Base-by-base conservation (phyloP, 2,329 filamentous ascomycete species). In the Fusarium musae region DNA sequence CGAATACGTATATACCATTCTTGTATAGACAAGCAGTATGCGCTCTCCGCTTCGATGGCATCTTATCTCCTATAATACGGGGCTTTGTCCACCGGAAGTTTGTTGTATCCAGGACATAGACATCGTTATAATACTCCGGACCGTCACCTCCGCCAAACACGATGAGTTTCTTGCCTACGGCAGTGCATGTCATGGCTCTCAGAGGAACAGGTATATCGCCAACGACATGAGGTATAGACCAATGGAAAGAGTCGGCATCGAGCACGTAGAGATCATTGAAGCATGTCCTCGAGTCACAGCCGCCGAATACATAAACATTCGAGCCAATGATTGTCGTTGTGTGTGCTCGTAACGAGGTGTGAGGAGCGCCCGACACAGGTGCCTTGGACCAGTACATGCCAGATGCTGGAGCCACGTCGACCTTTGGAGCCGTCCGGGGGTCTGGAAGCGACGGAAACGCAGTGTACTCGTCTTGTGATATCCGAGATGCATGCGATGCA, bases 301-400 rank as follows among this genome's bases (percentile, higher is more conserved):
- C 91, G 32, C 91, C 91, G 78, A 93, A 93, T 26, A 93, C 85
- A 78, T 88, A 93, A 62, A 93, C 85, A 75, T 90, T 92, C 61
- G 89, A 91, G 15, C 90, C 91, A 46, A 93, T 84, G 37, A 92
- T 83, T 26, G 91, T 92, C 37, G 89, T 89, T 49, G 91, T 92
- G 80, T 93, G 91, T 21, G 91, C 91, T 62, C 91, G 87, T 65
- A 93, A 82, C 30, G 88, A 86, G 21, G 89, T 88, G 77, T 91
- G 90, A 43, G 89, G 83, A 32, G 86, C 83, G 32, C 91, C 91
- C 6, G 90, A 92, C n/a, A 89, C 85, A 12, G 88, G 88, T 15
- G 91, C 90, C 40, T 85, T 87, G 59, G 90, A 92, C 90, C 91
- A 93, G 83, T 93, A 93, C 91, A 93, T 93, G 76, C 91, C 91